phyloP scores from a whole-genome alignment of 2,329 filamentous ascomycete species.

The Zymoseptoria brevis region DNA sequence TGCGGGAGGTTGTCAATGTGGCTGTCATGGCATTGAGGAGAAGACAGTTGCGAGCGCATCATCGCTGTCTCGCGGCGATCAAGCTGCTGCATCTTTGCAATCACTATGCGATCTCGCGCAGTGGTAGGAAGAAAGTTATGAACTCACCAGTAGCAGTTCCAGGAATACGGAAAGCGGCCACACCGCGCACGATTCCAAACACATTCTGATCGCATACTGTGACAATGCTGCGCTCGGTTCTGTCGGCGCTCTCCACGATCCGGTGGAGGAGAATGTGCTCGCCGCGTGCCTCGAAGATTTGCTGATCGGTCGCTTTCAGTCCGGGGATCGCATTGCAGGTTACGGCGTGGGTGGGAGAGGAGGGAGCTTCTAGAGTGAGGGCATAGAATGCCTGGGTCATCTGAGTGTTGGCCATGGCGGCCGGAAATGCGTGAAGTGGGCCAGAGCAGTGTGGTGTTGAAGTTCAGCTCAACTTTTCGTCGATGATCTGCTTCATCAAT shows the following conservation, averaged over 20 bases:
- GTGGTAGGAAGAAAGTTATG: not conserved
- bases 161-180: slow-evolving; percentile 83
- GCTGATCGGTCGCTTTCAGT: slow-evolving; percentile 83
- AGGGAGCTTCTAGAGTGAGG: slow-evolving; percentile 87
- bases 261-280: slow-evolving; percentile 82
- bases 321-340: slow-evolving; percentile 75
- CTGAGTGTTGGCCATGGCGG: slow-evolving; percentile 87
- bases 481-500: not conserved
- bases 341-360: slow-evolving; percentile 81
- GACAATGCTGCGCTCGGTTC: slow-evolving; percentile 70
- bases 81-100: slow-evolving; percentile 19
- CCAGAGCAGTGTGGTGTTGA: not conserved
- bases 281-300: slow-evolving; percentile 88
- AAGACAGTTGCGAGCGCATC: not conserved
- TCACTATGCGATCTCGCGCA: slow-evolving; percentile 39
- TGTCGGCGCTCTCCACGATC: slow-evolving; percentile 50
- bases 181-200: slow-evolving; percentile 86
- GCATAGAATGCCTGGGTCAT: slow-evolving; percentile 95
- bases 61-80: not conserved
- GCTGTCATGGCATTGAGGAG: not conserved
- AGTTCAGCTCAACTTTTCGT: not conserved
- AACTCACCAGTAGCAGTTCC: slow-evolving; percentile 82
- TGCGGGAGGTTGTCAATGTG: slow-evolving; percentile 32
- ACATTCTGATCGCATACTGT: slow-evolving; percentile 86
- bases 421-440: slow-evolving; percentile 11